Base-by-base conservation (phyloP, 2,329 filamentous ascomycete species). In the Penicillium sp. region DNA sequence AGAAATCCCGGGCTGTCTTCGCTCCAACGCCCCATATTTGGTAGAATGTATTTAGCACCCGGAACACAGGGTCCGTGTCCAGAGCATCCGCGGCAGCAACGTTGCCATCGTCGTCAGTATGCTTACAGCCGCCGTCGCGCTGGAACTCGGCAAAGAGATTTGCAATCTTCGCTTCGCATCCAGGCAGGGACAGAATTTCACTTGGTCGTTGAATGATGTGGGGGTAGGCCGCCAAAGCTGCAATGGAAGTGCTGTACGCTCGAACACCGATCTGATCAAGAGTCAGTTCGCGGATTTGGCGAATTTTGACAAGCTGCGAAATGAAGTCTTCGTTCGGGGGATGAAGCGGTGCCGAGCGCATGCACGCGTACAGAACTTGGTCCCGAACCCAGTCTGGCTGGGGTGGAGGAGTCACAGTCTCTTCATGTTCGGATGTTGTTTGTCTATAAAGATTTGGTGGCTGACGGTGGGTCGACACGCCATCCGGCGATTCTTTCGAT, bases 11-110 rank as follows among this genome's bases (percentile, higher is more conserved):
- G 0, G 90, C 89, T 0, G 84, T 92, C 9, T 78, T 79, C 2
- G 84, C 82, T 0, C 84, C 90, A 0, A 95, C 87, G n/a, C 89
- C 90, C 85, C 87, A 95, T 40, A 95, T 93, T 3, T 84, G 72
- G 65, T 84, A 85, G 62, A 96, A 95, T 0, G 74, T 60, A 30
- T 77, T 71, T 3, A 95, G 65, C 0, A 80, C 72, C 13, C 72
- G 71, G 41, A 92, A 71, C 40, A 73, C 76, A 9, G 77, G 69
- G 49, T 94, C 80, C 0, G 67, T 64, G 34, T 82, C 74, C 1
- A 84, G 75, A 3, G 79, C 75, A 6, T 75, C 67, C 0, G 81
- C 80, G 15, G 85, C 84, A 23, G 70, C 58, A 4, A 94, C 67
- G 11, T 64, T 69, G 0, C 79, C 81, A 0, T 73, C 73, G 1